phyloP scores from a whole-genome alignment of 768 basidiomycete genomes.

The Tulasnella sp. region DNA sequence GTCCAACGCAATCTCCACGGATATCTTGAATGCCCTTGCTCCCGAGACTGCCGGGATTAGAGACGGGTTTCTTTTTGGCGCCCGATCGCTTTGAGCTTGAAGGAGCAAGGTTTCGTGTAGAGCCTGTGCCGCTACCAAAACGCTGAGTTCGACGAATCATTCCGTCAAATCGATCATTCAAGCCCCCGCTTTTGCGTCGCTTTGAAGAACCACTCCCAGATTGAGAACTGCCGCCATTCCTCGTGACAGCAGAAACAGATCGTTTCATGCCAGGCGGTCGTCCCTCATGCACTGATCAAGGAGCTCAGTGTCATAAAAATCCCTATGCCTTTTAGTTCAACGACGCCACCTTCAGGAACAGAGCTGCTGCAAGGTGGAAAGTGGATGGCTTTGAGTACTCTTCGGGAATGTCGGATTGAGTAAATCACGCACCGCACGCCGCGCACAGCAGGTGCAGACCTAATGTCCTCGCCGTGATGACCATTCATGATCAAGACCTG shows the following conservation, averaged over 20 bases:
- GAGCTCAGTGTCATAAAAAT: background rate
- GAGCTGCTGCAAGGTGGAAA: background rate
- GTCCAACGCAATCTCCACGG: slow-evolving; percentile 2
- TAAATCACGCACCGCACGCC: background rate
- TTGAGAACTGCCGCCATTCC: background rate
- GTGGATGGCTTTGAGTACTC: background rate
- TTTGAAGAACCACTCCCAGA: background rate
- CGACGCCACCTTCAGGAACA: background rate
- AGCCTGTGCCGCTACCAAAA: background rate
- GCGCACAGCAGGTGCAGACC: background rate
- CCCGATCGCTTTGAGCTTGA: background rate
- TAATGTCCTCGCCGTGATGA: background rate
- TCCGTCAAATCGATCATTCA: slow-evolving; percentile 22
- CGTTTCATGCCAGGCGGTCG: background rate
- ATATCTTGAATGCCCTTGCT: background rate
- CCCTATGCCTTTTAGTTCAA: background rate
- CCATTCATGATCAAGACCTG: background rate
- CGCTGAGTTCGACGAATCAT: slow-evolving; percentile 3
- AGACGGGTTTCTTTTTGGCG: background rate
- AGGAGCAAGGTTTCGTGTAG: background rate
- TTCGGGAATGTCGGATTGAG: background rate
- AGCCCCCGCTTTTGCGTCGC: background rate
- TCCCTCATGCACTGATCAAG: background rate
- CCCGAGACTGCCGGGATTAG: background rate
- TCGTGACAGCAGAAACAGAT: background rate